Conservation (phyloP, 129 eudicot genomes). For the Flaveria sonorensis region DNA sequence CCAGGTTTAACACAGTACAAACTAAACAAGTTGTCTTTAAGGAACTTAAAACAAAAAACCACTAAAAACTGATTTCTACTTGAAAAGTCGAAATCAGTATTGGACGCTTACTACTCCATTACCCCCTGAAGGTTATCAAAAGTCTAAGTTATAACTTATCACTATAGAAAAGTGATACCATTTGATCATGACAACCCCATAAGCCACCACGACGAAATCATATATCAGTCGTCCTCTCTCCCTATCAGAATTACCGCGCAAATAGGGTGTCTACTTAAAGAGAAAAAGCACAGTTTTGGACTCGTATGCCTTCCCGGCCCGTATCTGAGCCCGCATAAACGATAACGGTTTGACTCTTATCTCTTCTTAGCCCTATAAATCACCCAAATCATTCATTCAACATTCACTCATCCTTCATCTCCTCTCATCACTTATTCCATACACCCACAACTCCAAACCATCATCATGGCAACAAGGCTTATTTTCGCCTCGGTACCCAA, state of each 20-base stretch:
- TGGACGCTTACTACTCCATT: too few species aligned
- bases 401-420: not conserved
- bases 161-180: too few species aligned
- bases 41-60: too few species aligned
- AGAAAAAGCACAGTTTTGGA: conserved; percentile 13
- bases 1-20: too few species aligned
- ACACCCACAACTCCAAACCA: not conserved
- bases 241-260: conserved; percentile 23
- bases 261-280: conserved; percentile 28
- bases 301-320: conserved; percentile 5
- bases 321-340: not conserved
- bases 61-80: too few species aligned
- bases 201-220: conserved; percentile 5
- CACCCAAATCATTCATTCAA: conserved; percentile 1
- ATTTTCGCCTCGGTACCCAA: conserved; percentile 29
- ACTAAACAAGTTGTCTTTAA: too few species aligned
- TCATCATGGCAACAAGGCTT: conserved; percentile 35
- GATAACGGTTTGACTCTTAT: not conserved
- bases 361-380: conserved; percentile 25
- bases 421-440: not conserved
- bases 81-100: not conserved
- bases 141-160: too few species aligned
- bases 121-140: too few species aligned
- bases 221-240: not conserved
- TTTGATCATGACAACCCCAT: too few species aligned